phyloP scores from a whole-genome alignment of 129 eudicot species.

The Flaveria ramosissima region DNA sequence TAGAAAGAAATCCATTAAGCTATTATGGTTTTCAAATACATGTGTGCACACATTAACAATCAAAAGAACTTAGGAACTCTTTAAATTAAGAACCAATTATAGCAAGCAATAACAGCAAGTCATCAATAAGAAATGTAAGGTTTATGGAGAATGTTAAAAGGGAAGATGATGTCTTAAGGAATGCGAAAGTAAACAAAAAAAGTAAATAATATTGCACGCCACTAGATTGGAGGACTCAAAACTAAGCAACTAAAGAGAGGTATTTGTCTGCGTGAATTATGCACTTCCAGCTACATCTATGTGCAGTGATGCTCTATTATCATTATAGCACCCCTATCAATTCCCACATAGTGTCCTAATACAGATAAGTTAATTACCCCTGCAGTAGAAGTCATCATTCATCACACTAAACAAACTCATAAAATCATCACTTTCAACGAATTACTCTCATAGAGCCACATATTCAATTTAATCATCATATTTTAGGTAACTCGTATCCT shows the following conservation, averaged over 20 bases:
- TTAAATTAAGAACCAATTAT: neutral
- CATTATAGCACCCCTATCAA: neutral
- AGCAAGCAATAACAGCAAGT: neutral
- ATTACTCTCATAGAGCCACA: neutral
- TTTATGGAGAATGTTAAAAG: neutral
- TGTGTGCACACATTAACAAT: neutral
- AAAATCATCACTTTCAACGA: neutral
- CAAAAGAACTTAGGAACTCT: neutral
- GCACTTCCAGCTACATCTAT: neutral
- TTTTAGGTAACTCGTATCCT: neutral
- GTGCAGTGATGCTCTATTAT: neutral
- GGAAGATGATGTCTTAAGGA: neutral
- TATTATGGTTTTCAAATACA: neutral
- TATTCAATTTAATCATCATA: neutral
- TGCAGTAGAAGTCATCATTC: neutral
- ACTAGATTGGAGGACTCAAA: neutral
- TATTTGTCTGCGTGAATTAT: neutral
- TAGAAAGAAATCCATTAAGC: neutral
- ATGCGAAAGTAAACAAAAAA: neutral
- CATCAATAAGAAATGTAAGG: neutral
- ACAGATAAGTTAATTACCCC: neutral
- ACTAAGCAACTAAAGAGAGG: neutral
- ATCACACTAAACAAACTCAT: neutral
- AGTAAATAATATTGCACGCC: neutral
- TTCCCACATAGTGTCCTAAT: neutral